A percentile compares a stretch with the other conserved stretches of the same genome.
Conservation (phyloP, 2,329 filamentous ascomycete species). For the Epichloe hybrida region DNA sequence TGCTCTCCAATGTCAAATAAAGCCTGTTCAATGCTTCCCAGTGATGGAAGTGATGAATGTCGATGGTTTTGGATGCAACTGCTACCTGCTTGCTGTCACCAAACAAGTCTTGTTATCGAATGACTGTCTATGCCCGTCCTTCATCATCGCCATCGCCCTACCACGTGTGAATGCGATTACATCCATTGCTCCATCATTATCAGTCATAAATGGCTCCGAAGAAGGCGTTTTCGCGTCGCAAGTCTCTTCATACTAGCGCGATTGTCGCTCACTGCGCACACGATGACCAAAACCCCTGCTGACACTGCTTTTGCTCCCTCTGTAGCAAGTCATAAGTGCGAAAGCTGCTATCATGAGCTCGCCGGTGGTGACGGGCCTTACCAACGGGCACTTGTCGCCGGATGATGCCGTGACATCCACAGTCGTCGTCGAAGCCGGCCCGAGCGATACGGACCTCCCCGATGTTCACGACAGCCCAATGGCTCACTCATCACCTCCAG, state of each 20-base stretch:
- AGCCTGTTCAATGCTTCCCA: conserved; percentile 12
- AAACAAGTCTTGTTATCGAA: conserved; percentile 20
- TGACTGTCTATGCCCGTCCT: conserved; percentile 32
- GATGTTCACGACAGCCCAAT: conserved; percentile 50
- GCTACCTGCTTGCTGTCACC: conserved; percentile 10
- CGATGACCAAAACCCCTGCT: conserved; percentile 14
- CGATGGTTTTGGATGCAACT: conserved; percentile 19
- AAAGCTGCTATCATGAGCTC: conserved; percentile 51
- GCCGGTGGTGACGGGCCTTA: conserved; percentile 45
- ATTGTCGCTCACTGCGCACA: conserved; percentile 9
- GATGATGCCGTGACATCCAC: conserved; percentile 29
- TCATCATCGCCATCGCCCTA: conserved; percentile 31
- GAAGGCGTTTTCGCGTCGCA: conserved; percentile 17
- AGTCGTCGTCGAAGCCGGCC: conserved; percentile 21
- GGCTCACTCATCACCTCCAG: conserved; percentile 29
- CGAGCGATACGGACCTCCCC: conserved; percentile 58
- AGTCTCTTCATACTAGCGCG: conserved; percentile 9
- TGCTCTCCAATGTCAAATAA: conserved; percentile 14
- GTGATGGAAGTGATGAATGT: conserved; percentile 23
- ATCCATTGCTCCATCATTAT: conserved; percentile 20
- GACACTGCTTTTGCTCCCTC: conserved; percentile 21
- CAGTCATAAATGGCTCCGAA: conserved; percentile 7
- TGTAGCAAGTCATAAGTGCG: conserved; percentile 40
- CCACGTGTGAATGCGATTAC: conserved; percentile 30
- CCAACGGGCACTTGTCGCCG: conserved; percentile 53